Percentiles rank a stretch among this genome's conserved stretches.
phyloP scores from a whole-genome alignment of 1,284 basidiomycete genomes.

The Sporisorium iseilematis-ciliati region DNA sequence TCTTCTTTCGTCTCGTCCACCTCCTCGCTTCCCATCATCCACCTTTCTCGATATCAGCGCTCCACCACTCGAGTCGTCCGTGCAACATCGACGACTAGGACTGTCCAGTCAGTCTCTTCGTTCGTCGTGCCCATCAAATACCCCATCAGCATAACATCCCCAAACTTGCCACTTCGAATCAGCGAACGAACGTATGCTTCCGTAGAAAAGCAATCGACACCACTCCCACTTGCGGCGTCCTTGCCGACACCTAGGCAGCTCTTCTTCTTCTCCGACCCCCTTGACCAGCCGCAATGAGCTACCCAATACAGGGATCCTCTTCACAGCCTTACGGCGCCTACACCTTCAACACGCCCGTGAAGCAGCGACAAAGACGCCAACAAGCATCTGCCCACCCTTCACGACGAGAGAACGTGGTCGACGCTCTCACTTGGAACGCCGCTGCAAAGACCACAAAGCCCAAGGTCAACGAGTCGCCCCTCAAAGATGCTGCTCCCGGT shows the following conservation, averaged over 20 bases:
- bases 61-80: neutral
- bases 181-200: slow-evolving; percentile 5
- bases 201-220: neutral
- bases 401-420: slow-evolving; percentile 39
- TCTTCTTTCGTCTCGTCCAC: no score
- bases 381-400: neutral
- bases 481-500: slow-evolving; percentile 46
- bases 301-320: slow-evolving; percentile 49
- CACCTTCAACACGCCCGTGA: slow-evolving; percentile 44
- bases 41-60: no score
- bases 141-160: neutral
- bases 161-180: neutral
- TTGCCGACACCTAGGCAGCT: neutral
- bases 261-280: neutral
- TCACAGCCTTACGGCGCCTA: slow-evolving; percentile 47
- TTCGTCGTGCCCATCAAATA: neutral
- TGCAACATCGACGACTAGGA: neutral
- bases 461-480: slow-evolving; percentile 38
- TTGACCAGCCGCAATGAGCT: slow-evolving; percentile 27
- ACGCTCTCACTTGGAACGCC: slow-evolving; percentile 50
- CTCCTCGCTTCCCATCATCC: no score
- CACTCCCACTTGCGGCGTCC: slow-evolving; percentile 1
- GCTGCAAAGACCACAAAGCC: slow-evolving; percentile 41
- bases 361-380: slow-evolving; percentile 27
- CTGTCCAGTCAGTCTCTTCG: neutral